These are phyloP conservation scores for Echinochloa phyllopogon DNA, from an alignment of 176 grass and related monocot genomes.

Conservation along the genomic window DNA sequence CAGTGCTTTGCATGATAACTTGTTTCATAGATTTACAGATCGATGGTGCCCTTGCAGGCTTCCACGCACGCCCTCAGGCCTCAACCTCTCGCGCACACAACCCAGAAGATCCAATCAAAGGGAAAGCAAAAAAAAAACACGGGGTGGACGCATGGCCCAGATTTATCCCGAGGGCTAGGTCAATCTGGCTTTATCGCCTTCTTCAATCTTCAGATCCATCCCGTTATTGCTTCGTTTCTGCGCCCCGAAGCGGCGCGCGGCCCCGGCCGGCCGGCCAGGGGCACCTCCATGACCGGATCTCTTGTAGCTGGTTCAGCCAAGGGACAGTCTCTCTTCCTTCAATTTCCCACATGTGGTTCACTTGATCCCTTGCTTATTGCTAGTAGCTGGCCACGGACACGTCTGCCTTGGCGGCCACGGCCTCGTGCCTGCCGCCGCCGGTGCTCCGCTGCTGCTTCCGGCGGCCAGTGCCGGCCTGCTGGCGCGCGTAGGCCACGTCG, in stretches of 20 bases:
- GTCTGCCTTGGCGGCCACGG: constrained; percentile 25
- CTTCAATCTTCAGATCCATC: background rate
- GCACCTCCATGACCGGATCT: background rate
- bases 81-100: background rate
- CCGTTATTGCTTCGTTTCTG: background rate
- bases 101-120: background rate
- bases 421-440: background rate
- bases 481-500: constrained; percentile 41
- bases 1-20: constrained; percentile 5
- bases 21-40: constrained; percentile 11
- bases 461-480: background rate
- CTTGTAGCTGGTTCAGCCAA: background rate
- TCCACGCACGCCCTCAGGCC: background rate
- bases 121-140: background rate
- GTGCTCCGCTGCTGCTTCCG: constrained; percentile 31
- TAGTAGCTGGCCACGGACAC: constrained; percentile 44
- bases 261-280: background rate
- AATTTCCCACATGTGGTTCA: fast-evolving
- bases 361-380: too few relatives aligned
- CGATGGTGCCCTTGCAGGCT: background rate
- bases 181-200: background rate
- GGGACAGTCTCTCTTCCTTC: too few relatives aligned
- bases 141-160: too few relatives aligned
- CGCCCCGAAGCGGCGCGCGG: background rate
- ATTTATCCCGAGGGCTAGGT: background rate